These are phyloP conservation scores for Ogataea ramenticola DNA, from an alignment of 805 yeast genomes.

Conservation along the genomic window DNA sequence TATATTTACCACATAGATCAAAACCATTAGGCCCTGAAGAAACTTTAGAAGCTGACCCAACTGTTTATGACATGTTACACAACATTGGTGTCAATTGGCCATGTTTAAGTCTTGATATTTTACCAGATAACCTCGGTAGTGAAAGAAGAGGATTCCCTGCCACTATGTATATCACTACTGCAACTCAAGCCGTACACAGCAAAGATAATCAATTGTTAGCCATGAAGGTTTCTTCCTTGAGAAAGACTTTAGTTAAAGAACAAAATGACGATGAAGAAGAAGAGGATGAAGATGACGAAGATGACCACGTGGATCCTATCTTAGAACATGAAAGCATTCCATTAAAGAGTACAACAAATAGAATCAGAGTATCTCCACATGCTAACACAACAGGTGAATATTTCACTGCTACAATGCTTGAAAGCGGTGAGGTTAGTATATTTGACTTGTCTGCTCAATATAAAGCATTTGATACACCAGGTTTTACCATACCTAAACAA, in stretches of 20 bases:
- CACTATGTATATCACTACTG: conserved; percentile 76
- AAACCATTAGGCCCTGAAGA: conserved; percentile 93
- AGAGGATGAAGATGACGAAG: conserved; percentile 65
- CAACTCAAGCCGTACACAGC: conserved; percentile 83
- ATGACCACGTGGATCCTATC: conserved; percentile 67
- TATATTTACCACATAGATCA: conserved; percentile 84
- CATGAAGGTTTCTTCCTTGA: conserved; percentile 72
- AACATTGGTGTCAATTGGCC: conserved; percentile 96
- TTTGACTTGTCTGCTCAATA: conserved; percentile 76
- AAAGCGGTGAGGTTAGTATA: conserved; percentile 82
- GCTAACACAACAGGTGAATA: conserved; percentile 70
- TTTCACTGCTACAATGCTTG: conserved; percentile 81
- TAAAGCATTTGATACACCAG: conserved; percentile 84
- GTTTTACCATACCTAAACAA: conserved; percentile 68
- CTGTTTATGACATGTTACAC: conserved; percentile 94
- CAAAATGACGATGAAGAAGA: conserved; percentile 73
- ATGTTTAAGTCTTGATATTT: conserved; percentile 80
- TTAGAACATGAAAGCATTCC: conserved; percentile 81
- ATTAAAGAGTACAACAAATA: conserved; percentile 76
- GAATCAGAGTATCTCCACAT: conserved; percentile 79
- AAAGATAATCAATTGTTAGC: conserved; percentile 86
- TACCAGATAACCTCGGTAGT: conserved; percentile 80
- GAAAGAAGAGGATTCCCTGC: conserved; percentile 92
- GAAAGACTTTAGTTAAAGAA: conserved; percentile 81
- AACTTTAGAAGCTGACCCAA: conserved; percentile 91